These are phyloP conservation scores for Aureobasidium sp. DNA, from an alignment of 2,329 filamentous ascomycete species.

Conservation along the genomic window DNA sequence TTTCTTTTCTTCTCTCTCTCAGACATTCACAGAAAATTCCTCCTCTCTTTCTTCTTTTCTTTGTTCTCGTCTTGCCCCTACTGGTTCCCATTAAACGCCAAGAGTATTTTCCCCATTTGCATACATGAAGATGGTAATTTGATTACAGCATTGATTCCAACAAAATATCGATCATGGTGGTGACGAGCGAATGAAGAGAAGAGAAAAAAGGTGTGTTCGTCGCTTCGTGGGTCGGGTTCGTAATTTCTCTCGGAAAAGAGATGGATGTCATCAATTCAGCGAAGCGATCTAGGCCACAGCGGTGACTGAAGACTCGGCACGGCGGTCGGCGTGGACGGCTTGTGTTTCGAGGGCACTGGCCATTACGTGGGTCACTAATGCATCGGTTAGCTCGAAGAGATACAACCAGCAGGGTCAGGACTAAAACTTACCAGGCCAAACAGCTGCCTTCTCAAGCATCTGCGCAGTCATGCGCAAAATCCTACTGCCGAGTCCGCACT, in stretches of 20 bases:
- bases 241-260: not conserved
- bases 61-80: not conserved
- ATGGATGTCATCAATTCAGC: not conserved
- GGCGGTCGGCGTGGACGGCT: conserved; percentile 53
- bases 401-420: not conserved
- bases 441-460: conserved; percentile 78
- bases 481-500: conserved; percentile 72
- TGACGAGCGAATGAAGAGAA: not conserved
- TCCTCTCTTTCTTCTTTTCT: not conserved
- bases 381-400: conserved; percentile 6
- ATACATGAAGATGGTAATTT: not conserved
- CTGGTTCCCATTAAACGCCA: not conserved
- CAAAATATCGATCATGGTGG: not conserved
- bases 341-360: conserved; percentile 57
- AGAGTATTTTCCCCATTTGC: not conserved
- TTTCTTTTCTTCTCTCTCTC: not conserved
- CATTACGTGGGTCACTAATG: conserved; percentile 60
- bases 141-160: not conserved
- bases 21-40: not conserved
- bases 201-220: not conserved
- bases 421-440: conserved; percentile 72
- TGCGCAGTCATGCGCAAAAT: conserved; percentile 76
- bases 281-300: not conserved
- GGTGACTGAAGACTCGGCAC: conserved; percentile 42
- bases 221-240: conserved; percentile 3